These are phyloP conservation scores for Hippophae tibetana DNA, from an alignment of 306 rosid species.

Conservation along the genomic window DNA sequence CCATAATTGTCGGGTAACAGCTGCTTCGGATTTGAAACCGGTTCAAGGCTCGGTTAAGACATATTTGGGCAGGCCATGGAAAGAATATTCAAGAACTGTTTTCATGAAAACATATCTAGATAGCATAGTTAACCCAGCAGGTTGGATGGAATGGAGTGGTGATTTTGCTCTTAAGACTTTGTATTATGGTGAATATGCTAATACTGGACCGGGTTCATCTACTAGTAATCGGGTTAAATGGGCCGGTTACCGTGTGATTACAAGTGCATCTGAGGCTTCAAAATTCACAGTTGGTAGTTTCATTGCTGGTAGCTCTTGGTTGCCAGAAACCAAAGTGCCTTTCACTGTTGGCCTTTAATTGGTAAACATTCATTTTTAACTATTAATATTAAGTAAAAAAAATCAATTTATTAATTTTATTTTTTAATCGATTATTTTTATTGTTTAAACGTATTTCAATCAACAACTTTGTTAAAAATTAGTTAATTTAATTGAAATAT, in stretches of 20 bases:
- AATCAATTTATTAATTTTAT: too few relatives aligned
- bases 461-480: too few relatives aligned
- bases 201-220: conserved; percentile 56
- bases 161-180: conserved; percentile 52
- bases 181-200: conserved; percentile 56
- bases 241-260: conserved; percentile 60
- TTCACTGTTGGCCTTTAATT: conserved; percentile 46
- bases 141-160: conserved; percentile 69
- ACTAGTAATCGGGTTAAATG: conserved; percentile 49
- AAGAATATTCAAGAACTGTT: conserved; percentile 51
- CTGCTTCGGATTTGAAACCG: conserved; percentile 31
- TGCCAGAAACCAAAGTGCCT: conserved; percentile 52
- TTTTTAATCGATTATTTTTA: too few relatives aligned
- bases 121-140: conserved; percentile 48
- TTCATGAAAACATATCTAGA: conserved; percentile 51
- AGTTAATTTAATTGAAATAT: too few relatives aligned
- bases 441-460: too few relatives aligned
- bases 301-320: conserved; percentile 53
- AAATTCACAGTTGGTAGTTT: conserved; percentile 56
- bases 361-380: too few relatives aligned
- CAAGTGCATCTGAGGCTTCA: conserved; percentile 52
- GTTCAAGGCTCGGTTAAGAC: conserved; percentile 25
- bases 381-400: too few relatives aligned
- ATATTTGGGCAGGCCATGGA: conserved; percentile 64
- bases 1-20: conserved; percentile 36